Evolutionary conservation across 2,329 filamentous ascomycete genomes (phyloP).

Genomic region (Coniochaeta sp.): DNA sequence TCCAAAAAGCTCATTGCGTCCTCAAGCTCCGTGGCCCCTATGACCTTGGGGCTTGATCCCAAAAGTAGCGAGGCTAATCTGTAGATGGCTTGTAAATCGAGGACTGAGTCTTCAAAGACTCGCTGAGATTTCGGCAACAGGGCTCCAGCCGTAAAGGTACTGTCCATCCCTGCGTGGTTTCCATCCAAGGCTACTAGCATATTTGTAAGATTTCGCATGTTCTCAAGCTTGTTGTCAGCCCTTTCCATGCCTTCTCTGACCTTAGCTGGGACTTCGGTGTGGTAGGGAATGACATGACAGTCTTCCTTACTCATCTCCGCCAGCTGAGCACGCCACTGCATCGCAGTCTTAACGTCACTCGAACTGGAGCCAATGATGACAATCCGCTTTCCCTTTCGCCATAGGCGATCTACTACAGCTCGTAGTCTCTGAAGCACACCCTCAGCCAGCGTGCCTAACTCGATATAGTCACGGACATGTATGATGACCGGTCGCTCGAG

Average conservation of each 20-base stretch:
- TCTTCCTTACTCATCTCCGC: slow-evolving; percentile 22
- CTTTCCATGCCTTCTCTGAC: slow-evolving; percentile 6
- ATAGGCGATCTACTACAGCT: slow-evolving; percentile 61
- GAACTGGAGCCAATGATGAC: slow-evolving; percentile 72
- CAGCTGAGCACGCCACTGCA: slow-evolving; percentile 17
- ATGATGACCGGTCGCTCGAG: slow-evolving; percentile 48
- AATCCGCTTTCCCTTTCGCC: slow-evolving; percentile 63
- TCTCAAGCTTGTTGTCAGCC: slow-evolving; percentile 30
- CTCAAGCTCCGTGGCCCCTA: slow-evolving; percentile 7
- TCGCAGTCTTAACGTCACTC: slow-evolving; percentile 38
- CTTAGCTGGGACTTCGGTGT: slow-evolving; percentile 9
- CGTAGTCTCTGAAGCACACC: slow-evolving; percentile 68
- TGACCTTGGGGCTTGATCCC: slow-evolving; percentile 4
- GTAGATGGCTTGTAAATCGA: slow-evolving; percentile 24
- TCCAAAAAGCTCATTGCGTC: slow-evolving; percentile 18
- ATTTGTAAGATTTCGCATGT: slow-evolving; percentile 36
- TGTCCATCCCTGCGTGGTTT: slow-evolving; percentile 6
- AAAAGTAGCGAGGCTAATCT: slow-evolving; percentile 20
- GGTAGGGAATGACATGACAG: slow-evolving; percentile 20
- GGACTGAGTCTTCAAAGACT: slow-evolving; percentile 11
- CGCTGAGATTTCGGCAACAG: background rate
- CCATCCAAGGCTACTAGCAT: slow-evolving; percentile 29
- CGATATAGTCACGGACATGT: slow-evolving; percentile 73
- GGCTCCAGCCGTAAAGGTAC: background rate
- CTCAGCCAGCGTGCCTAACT: slow-evolving; percentile 62